Percentiles rank a stretch among this genome's conserved stretches.
phyloP scores from a whole-genome alignment of 805 yeast species.

The Teunomyces cretensis region DNA sequence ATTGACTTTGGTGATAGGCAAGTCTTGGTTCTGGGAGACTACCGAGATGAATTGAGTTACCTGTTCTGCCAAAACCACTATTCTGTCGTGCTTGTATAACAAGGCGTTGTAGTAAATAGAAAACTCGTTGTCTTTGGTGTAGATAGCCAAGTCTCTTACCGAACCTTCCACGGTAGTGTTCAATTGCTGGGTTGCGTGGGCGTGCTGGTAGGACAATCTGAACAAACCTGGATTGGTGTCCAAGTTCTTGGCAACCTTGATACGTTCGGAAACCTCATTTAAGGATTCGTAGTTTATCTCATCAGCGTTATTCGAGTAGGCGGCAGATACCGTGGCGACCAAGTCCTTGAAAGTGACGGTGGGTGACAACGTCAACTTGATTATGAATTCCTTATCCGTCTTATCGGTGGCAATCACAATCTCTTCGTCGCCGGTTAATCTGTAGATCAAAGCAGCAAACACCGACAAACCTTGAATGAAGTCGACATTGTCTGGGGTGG shows the following conservation, averaged over 20 bases:
- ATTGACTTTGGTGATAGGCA: constrained; percentile 57
- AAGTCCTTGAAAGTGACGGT: constrained; percentile 55
- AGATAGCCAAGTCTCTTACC: constrained; percentile 64
- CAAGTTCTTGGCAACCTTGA: constrained; percentile 49
- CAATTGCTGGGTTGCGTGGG: constrained; percentile 38
- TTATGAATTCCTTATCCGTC: constrained; percentile 48
- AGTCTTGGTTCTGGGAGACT: constrained; percentile 34
- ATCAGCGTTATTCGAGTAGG: constrained; percentile 34
- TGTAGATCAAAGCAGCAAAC: constrained; percentile 67
- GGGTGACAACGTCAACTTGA: constrained; percentile 63
- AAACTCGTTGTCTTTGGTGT: constrained; percentile 30
- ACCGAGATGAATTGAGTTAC: constrained; percentile 49
- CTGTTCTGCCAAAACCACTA: constrained; percentile 71
- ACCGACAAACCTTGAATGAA: constrained; percentile 62
- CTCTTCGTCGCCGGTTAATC: constrained; percentile 94
- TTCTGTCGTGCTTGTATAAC: constrained; percentile 68
- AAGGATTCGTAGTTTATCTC: constrained; percentile 47
- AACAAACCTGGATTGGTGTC: constrained; percentile 64
- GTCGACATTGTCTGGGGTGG: constrained; percentile 12
- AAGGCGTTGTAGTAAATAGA: constrained; percentile 70
- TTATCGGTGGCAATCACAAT: constrained; percentile 75
- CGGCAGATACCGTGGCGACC: constrained; percentile 42
- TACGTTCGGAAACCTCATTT: constrained; percentile 52
- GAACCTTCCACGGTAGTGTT: constrained; percentile 52
- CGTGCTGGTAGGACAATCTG: constrained; percentile 57